phyloP scores from a whole-genome alignment of 1,139 yeast species.

The Zygotorulaspora mrakii region DNA sequence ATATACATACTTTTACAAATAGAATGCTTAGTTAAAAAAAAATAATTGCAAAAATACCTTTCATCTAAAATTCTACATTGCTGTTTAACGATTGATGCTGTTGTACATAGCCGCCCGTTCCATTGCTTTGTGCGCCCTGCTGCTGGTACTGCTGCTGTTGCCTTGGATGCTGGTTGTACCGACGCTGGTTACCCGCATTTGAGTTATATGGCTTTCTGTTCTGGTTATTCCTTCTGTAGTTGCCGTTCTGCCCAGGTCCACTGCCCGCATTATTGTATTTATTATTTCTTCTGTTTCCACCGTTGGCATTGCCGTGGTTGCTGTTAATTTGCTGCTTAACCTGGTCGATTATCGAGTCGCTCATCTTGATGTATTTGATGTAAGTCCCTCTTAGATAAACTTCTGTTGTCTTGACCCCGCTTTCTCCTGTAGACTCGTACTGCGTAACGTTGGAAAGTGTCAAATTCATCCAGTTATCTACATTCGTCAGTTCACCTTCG shows the following conservation, averaged over 20 bases:
- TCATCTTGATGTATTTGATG: constrained; percentile 62
- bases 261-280: constrained; percentile 19
- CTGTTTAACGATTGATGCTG: constrained; percentile 23
- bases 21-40: constrained; percentile 1
- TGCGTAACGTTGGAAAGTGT: constrained; percentile 77
- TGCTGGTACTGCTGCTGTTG: constrained; percentile 13
- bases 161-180: constrained; percentile 13
- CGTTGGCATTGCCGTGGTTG: constrained; percentile 36
- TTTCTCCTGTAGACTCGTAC: constrained; percentile 19
- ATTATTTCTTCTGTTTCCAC: constrained; percentile 35
- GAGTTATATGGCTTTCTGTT: constrained; percentile 30
- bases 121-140: constrained; percentile 25
- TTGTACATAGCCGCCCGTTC: constrained; percentile 33
- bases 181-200: constrained; percentile 10
- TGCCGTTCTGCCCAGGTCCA: constrained; percentile 14
- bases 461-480: constrained; percentile 96
- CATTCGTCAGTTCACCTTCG: constrained; percentile 78
- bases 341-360: constrained; percentile 73
- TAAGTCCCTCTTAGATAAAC: constrained; percentile 84
- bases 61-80: constrained; percentile 17
- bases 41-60: neutral
- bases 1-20: constrained; percentile 3
- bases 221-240: constrained; percentile 26
- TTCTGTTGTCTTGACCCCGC: constrained; percentile 59
- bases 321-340: constrained; percentile 54